Percentiles rank a stretch among this genome's conserved stretches.
phyloP scores from a whole-genome alignment of 2,329 filamentous ascomycete species.

The Berkeleyomyces basicola region DNA sequence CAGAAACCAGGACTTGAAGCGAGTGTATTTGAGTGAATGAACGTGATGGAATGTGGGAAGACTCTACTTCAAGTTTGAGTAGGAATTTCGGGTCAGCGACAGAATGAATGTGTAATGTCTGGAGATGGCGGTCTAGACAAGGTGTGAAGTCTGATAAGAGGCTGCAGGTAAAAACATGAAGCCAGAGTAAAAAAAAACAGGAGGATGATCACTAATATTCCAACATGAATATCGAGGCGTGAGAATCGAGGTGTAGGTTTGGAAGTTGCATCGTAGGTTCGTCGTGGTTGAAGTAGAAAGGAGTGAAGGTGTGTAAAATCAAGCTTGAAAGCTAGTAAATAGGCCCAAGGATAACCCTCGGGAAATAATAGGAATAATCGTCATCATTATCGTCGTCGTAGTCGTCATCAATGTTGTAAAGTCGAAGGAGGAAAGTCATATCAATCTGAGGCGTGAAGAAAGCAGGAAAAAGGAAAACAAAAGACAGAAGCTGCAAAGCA shows the following conservation, averaged over 20 bases:
- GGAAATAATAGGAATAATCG: constrained; percentile 2
- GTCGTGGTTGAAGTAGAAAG: neutral
- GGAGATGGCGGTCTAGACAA: neutral
- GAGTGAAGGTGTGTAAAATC: neutral
- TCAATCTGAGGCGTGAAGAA: neutral
- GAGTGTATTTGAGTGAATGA: neutral
- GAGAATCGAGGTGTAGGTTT: neutral
- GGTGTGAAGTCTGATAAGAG: neutral
- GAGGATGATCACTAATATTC: neutral
- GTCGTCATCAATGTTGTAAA: constrained; percentile 5
- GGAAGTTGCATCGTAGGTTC: neutral
- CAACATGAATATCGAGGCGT: neutral
- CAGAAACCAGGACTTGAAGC: neutral
- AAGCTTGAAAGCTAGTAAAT: neutral
- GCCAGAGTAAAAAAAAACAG: neutral
- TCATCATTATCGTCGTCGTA: constrained; percentile 2
- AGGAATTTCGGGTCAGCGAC: neutral
- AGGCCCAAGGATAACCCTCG: neutral
- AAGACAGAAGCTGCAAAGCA: neutral
- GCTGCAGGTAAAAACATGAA: neutral
- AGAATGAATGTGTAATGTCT: neutral
- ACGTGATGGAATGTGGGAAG: neutral
- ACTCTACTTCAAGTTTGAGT: neutral
- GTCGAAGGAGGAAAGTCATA: neutral
- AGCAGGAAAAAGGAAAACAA: constrained; percentile 18